Evolutionary conservation across 2,329 filamentous ascomycete species (phyloP).

Genomic region (Colletotrichum lupini): DNA sequence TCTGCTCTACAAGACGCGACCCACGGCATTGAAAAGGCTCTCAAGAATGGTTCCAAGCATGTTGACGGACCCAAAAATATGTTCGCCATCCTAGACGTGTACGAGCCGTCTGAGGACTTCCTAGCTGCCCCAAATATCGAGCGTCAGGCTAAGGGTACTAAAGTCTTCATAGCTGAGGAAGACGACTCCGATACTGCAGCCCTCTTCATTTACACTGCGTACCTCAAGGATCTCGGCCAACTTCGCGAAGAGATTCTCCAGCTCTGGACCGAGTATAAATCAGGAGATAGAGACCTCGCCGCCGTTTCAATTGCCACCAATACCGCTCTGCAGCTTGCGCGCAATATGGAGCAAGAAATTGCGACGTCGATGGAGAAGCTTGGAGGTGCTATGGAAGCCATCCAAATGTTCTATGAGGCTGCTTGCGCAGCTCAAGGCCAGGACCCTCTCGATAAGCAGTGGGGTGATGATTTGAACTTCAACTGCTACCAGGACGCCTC

Average conservation of each 20-base stretch:
- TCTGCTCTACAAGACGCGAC: neutral
- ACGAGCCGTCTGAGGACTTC: conserved; percentile 52
- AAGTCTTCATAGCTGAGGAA: conserved; percentile 44
- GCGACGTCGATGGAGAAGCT: conserved; percentile 33
- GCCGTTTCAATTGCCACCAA: conserved; percentile 50
- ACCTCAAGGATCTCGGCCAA: conserved; percentile 45
- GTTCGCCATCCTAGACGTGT: conserved; percentile 48
- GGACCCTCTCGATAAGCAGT: neutral
- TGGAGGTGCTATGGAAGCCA: neutral
- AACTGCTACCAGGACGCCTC: neutral
- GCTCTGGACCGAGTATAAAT: conserved; percentile 45
- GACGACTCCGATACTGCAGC: conserved; percentile 38
- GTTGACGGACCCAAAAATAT: conserved; percentile 38
- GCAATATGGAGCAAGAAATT: conserved; percentile 45
- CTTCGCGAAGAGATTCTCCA: conserved; percentile 42
- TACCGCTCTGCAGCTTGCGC: conserved; percentile 48
- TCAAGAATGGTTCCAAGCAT: conserved; percentile 24
- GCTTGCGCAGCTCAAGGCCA: conserved; percentile 1
- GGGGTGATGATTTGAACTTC: conserved; percentile 10
- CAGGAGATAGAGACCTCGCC: conserved; percentile 43
- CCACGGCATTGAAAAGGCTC: neutral
- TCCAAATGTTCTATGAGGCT: neutral
- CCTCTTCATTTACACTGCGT: conserved; percentile 39
- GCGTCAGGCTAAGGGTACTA: neutral
- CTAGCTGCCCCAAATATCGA: conserved; percentile 42